A percentile compares a stretch with the other conserved stretches of the same genome.
Conservation (phyloP, 257 asterid genomes). For the Asclepias syriaca region DNA sequence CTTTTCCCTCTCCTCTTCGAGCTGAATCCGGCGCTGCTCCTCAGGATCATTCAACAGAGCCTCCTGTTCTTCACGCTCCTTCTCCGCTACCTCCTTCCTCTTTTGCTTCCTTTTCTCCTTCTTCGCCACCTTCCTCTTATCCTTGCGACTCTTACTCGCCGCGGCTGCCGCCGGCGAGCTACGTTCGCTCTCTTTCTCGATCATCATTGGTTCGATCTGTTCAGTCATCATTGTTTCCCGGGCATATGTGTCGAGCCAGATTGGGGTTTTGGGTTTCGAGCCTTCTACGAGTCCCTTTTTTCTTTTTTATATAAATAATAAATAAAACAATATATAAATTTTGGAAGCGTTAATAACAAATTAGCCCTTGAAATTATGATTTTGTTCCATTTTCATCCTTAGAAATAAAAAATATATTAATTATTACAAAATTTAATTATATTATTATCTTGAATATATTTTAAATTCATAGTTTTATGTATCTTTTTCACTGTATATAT, state of each 20-base stretch:
- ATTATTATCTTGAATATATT: no score
- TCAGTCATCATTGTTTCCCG: conserved; percentile 16
- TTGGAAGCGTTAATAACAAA: background rate
- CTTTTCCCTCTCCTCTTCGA: conserved; percentile 72
- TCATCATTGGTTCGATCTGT: conserved; percentile 15
- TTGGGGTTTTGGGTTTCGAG: background rate
- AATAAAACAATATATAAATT: no score
- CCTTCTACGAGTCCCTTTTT: no score
- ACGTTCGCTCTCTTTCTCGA: conserved; percentile 14
- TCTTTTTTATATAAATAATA: no score
- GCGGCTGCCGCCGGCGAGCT: conserved; percentile 18
- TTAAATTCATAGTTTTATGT: no score
- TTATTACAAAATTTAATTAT: no score
- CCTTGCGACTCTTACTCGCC: conserved; percentile 42
- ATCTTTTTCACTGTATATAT: no score
- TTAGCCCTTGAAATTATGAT: background rate
- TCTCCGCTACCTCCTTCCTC: conserved; percentile 75
- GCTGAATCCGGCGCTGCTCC: conserved; percentile 59
- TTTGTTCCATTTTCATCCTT: no score
- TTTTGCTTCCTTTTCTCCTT: conserved; percentile 83
- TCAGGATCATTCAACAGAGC: conserved; percentile 64
- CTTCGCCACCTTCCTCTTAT: conserved; percentile 71
- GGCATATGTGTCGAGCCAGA: background rate
- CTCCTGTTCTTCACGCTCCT: conserved; percentile 63
- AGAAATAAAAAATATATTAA: no score